A percentile compares a stretch with the other conserved stretches of the same genome.
Evolutionary conservation across 805 yeast genomes (phyloP).

Genomic region (Lipomyces sp.): DNA sequence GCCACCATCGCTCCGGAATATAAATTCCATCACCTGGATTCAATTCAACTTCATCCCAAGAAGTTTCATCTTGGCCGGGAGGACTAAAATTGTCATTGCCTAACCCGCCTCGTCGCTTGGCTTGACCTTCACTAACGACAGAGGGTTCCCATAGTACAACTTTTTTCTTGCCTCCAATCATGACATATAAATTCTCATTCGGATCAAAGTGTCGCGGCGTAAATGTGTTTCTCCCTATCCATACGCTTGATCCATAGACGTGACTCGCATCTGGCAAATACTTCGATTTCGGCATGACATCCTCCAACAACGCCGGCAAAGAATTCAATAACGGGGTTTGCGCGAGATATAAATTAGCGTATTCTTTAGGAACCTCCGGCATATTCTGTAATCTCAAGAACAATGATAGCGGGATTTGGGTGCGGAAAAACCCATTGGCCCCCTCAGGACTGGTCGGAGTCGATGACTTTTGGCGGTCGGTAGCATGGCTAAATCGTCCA

Average conservation of each 20-base stretch:
- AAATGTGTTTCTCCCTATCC: constrained; percentile 36
- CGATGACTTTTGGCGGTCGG: background rate
- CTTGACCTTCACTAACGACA: background rate
- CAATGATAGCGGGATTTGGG: constrained; percentile 29
- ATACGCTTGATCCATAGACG: constrained; percentile 30
- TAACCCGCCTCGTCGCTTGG: constrained; percentile 10
- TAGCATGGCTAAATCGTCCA: constrained; percentile 13
- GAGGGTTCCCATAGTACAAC: constrained; percentile 32
- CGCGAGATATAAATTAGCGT: constrained; percentile 28
- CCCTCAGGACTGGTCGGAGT: background rate
- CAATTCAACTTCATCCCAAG: constrained; percentile 19
- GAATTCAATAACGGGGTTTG: constrained; percentile 31
- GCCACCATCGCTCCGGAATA: constrained; percentile 39
- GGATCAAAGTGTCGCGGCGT: constrained; percentile 38
- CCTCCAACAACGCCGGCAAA: constrained; percentile 25
- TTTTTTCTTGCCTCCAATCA: constrained; percentile 32
- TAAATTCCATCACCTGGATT: constrained; percentile 36
- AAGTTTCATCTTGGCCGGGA: constrained; percentile 11
- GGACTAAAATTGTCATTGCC: constrained; percentile 27
- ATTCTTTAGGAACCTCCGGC: constrained; percentile 7
- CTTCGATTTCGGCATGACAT: constrained; percentile 23
- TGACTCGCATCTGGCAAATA: constrained; percentile 15
- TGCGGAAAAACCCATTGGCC: constrained; percentile 19
- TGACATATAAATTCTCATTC: constrained; percentile 36
- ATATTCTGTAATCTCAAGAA: constrained; percentile 23